Conservation (phyloP, 1,284 basidiomycete species). For the Bondarzewia mesenterica region DNA sequence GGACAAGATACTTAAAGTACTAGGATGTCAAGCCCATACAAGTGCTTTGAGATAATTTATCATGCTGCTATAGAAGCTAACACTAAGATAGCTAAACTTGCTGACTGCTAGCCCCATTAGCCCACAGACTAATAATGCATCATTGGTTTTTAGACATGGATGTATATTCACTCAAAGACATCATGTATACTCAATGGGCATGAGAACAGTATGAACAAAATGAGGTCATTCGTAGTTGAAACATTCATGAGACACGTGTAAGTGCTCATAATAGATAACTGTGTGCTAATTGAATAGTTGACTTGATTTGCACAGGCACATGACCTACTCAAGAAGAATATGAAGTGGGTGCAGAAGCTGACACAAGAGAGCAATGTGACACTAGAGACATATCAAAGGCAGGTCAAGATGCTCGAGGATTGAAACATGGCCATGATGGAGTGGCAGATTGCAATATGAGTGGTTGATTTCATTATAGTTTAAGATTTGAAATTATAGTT, state of each 20-base stretch:
- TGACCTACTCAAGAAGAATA: conserved; percentile 84
- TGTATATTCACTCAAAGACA: conserved; percentile 66
- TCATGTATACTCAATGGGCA: conserved; percentile 37
- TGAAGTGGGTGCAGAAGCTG: conserved; percentile 81
- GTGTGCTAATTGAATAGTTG: conserved; percentile 73
- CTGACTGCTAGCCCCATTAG: conserved; percentile 31
- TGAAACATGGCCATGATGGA: conserved; percentile 48
- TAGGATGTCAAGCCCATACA: conserved; percentile 46
- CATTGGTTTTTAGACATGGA: conserved; percentile 73
- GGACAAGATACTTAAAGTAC: conserved; percentile 68
- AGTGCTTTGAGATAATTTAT: too few species aligned
- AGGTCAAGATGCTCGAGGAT: conserved; percentile 74
- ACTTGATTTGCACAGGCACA: conserved; percentile 80
- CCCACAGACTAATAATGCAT: conserved; percentile 24
- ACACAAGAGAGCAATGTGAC: conserved; percentile 72
- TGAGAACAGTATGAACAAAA: conserved; percentile 12
- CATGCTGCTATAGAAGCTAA: too few species aligned
- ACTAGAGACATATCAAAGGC: conserved; percentile 83
- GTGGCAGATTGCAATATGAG: conserved; percentile 49
- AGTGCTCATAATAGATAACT: conserved; percentile 74
- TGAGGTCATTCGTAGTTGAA: conserved; percentile 55
- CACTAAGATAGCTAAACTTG: too few species aligned
- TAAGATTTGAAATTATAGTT: not conserved
- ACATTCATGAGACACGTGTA: conserved; percentile 71
- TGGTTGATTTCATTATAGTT: conserved; percentile 15